A percentile compares a stretch with the other conserved stretches of the same genome.
phyloP scores from a whole-genome alignment of 257 asterid genomes.

The Nicotiana knightiana region DNA sequence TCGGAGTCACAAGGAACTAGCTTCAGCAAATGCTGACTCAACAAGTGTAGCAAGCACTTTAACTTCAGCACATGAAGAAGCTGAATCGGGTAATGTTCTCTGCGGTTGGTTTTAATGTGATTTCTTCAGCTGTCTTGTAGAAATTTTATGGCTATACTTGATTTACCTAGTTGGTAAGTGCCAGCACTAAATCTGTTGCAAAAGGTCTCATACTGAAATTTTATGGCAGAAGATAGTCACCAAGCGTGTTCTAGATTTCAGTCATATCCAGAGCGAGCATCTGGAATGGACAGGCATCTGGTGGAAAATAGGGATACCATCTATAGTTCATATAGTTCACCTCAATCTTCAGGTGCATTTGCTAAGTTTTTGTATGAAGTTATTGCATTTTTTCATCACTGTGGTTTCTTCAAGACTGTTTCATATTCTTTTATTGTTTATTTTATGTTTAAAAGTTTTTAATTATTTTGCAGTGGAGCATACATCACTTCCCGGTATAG shows the following conservation, averaged over 20 bases:
- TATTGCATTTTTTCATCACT: constrained; percentile 6
- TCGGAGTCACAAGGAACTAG: constrained; percentile 27
- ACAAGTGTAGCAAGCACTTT: constrained; percentile 87
- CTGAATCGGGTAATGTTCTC: constrained; percentile 61
- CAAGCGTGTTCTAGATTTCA: constrained; percentile 51
- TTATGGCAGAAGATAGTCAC: constrained; percentile 54
- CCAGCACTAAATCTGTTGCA: neutral
- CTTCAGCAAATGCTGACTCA: constrained; percentile 34
- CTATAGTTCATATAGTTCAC: constrained; percentile 45
- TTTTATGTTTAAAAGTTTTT: neutral
- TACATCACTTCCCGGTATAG: constrained; percentile 32
- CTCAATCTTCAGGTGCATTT: constrained; percentile 44
- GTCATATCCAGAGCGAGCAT: constrained; percentile 49
- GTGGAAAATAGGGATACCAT: constrained; percentile 28
- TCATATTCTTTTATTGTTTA: neutral
- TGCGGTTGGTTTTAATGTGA: neutral
- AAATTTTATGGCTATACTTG: neutral
- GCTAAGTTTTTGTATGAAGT: constrained; percentile 15
- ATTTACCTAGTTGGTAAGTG: constrained; percentile 1
- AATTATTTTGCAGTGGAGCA: constrained; percentile 28
- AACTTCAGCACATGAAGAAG: constrained; percentile 76
- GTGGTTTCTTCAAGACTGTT: constrained; percentile 3
- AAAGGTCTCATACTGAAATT: constrained; percentile 16
- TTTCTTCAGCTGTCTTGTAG: neutral
- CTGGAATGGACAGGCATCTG: constrained; percentile 32